Evolutionary conservation across 768 basidiomycete genomes (phyloP), one percentile per base, ranked within the genome.

Genomic region (Russula sp.): DNA sequence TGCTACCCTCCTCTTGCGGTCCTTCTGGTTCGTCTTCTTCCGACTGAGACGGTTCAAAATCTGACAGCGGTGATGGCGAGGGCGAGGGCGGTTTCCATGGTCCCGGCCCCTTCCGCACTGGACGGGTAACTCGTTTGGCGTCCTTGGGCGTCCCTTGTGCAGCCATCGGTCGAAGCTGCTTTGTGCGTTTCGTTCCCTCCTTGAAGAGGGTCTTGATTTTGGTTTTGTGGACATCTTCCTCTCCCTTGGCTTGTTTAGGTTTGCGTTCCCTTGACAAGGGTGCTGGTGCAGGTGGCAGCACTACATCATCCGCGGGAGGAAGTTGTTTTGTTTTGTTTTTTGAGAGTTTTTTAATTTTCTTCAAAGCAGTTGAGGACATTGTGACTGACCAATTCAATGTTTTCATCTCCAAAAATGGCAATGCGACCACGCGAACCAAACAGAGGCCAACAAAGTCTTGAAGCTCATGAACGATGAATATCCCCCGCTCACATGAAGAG

Each of bases 1-100:
- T 75, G 11, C 37, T 52, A 11, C 77, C 75, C 40, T 79, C 76
- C 13, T 77, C 64, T 22, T 52, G 55, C 3, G 55, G 52, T 6
- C 27, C 53, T 4, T 58, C 60, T 16, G 56, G 34, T 14, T 61
- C 50, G 39, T 63, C 61, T 59, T 52, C 31, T 13, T 51, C 42
- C 39, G 39, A 54, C 45, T 45, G 45, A n/a, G 64, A 34, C 32
- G 49, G 39, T 39, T 57, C 56, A 11, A 18, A n/a, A n/a, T 37
- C 60, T 20, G 63, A 39, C 14, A 39, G 16, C 0, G 50, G 63
- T 11, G 57, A 54, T 37, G 10, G 45, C 9, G 45, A 42, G 4
- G 63, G 6, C 32, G 58, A 59, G 14, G 22, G 48, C 22, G 39
- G 37, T 27, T 22, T 66, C 57, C 45, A 40, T 3, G 62, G 62